Conservation (phyloP, 345 rosid species). For the Toxicodendron radicans region DNA sequence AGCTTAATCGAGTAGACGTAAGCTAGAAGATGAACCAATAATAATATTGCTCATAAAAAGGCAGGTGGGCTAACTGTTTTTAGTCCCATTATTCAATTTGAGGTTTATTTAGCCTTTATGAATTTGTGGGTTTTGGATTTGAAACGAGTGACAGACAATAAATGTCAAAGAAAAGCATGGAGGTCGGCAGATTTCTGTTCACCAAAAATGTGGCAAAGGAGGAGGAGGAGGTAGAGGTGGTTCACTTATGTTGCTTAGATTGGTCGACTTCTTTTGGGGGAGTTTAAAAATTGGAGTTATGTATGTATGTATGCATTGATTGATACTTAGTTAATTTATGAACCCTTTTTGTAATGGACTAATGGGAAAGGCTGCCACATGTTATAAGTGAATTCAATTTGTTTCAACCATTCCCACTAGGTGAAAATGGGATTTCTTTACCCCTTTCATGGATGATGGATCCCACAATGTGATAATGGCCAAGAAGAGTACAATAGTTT, state of each 20-base stretch:
- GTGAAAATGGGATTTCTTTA: background rate
- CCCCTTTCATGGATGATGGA: no score
- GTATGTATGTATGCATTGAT: no score
- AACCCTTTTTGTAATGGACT: no score
- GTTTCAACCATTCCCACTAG: background rate
- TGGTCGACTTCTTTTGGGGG: background rate
- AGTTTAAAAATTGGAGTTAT: background rate
- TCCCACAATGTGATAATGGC: no score
- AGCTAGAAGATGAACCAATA: no score
- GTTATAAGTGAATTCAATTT: no score
- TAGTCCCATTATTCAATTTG: background rate
- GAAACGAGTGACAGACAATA: background rate
- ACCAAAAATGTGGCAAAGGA: background rate
- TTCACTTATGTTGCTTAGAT: background rate
- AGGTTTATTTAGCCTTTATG: background rate
- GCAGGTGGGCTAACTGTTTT: background rate
- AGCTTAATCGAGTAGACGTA: no score
- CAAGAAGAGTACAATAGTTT: no score
- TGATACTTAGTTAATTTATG: no score
- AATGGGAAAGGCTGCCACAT: no score
- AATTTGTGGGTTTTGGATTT: background rate
- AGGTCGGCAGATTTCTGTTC: conserved; percentile 18
- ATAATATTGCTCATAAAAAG: background rate
- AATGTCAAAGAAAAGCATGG: background rate
- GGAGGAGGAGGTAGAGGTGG: background rate